A percentile compares a stretch with the other conserved stretches of the same genome.
These are phyloP conservation scores for Blastocystis sp. DNA, from an alignment of 352 stramenopile species.

Conservation along the genomic window DNA sequence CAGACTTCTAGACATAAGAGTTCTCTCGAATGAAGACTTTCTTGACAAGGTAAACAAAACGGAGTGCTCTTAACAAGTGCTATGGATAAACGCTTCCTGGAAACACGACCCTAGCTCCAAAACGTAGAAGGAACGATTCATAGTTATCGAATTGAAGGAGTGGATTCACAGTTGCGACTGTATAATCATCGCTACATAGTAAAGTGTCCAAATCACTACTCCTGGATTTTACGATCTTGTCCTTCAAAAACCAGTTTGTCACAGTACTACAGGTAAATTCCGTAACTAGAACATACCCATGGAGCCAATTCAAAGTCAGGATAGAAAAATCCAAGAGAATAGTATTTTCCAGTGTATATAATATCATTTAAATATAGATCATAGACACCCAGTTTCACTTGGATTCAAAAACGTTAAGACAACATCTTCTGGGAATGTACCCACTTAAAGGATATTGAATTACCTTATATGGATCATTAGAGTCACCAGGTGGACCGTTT, in stretches of 20 bases:
- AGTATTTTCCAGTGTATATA: not conserved
- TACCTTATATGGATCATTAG: not conserved
- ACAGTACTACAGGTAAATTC: not conserved
- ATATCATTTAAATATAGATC: not conserved
- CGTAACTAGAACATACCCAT: not conserved
- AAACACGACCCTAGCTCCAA: not conserved
- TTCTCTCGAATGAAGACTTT: not conserved
- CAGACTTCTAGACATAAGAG: not conserved
- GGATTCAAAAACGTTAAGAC: not conserved
- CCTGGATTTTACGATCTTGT: no score
- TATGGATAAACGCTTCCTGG: not conserved
- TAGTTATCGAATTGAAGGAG: not conserved
- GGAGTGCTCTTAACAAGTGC: not conserved
- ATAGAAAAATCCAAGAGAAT: not conserved
- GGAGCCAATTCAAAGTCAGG: not conserved
- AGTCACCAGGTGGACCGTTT: not conserved
- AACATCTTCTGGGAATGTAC: not conserved
- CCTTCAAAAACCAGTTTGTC: no score
- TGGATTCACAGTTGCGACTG: not conserved
- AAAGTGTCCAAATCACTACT: no score
- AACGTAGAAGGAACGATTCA: not conserved
- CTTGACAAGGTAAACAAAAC: not conserved
- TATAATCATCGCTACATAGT: no score
- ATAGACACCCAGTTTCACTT: not conserved
- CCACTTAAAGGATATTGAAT: not conserved